phyloP scores from a whole-genome alignment of 1,284 basidiomycete species.

The Fistulinella cinereoalba region DNA sequence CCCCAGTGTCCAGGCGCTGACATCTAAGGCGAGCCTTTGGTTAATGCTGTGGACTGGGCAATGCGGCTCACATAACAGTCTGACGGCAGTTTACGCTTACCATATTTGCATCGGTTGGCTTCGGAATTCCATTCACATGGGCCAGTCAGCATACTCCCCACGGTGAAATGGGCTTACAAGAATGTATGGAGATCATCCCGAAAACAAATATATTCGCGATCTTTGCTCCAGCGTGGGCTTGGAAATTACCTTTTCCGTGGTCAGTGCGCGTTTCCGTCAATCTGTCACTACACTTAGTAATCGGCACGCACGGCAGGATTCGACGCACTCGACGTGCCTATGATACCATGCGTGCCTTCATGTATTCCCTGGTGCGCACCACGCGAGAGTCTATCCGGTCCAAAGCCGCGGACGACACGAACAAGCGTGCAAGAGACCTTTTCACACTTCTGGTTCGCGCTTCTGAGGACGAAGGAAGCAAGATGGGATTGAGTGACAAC shows the following conservation, averaged over 20 bases:
- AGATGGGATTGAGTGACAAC: constrained; percentile 42
- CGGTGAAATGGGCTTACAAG: constrained; percentile 41
- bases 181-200: constrained; percentile 41
- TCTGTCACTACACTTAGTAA: neutral
- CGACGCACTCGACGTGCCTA: constrained; percentile 27
- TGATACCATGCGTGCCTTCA: constrained; percentile 31
- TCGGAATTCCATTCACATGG: constrained; percentile 51
- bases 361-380: constrained; percentile 40
- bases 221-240: constrained; percentile 38
- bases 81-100: constrained; percentile 45
- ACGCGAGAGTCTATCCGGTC: constrained; percentile 36
- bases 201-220: constrained; percentile 30
- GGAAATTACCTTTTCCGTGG: neutral
- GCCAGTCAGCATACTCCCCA: constrained; percentile 28
- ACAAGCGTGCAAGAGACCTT: constrained; percentile 32
- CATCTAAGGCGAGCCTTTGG: constrained; percentile 39
- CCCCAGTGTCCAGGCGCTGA: constrained; percentile 39
- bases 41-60: fast-evolving
- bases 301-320: constrained; percentile 14
- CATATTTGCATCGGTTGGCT: constrained; percentile 50
- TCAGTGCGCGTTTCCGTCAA: neutral
- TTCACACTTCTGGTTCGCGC: constrained; percentile 51
- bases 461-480: constrained; percentile 42
- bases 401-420: constrained; percentile 12
- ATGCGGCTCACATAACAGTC: neutral